Evolutionary conservation across 2,329 filamentous ascomycete species (phyloP).

Genomic region (Fusarium sp.): DNA sequence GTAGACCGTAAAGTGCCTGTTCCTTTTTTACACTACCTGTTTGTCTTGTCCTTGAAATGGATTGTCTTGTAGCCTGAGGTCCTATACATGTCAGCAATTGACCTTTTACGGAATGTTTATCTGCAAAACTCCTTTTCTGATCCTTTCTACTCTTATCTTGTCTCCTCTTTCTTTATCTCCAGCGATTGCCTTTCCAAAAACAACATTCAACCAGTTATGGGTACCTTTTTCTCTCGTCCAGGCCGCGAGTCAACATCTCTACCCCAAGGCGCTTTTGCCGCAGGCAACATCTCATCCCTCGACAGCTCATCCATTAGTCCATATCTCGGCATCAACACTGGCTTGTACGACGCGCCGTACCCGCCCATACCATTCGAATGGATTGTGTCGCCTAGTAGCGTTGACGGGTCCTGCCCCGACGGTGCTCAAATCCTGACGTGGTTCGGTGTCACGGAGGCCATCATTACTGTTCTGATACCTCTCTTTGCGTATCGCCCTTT

Average conservation of each 20-base stretch:
- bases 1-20: too few relatives aligned
- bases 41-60: too few relatives aligned
- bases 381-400: constrained; percentile 27
- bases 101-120: too few relatives aligned
- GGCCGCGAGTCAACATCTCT: not conserved
- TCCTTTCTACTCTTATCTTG: too few relatives aligned
- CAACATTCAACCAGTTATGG: not conserved
- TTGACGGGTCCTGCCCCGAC: constrained; percentile 25
- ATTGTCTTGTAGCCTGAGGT: too few relatives aligned
- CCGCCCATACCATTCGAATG: constrained; percentile 44
- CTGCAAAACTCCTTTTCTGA: too few relatives aligned
- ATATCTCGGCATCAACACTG: constrained; percentile 40
- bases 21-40: too few relatives aligned
- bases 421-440: constrained; percentile 25
- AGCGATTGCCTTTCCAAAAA: too few relatives aligned
- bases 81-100: too few relatives aligned
- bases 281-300: constrained; percentile 13
- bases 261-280: not conserved
- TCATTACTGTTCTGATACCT: constrained; percentile 27
- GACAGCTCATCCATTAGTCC: constrained; percentile 35
- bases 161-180: too few relatives aligned
- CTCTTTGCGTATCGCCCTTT: constrained; percentile 39
- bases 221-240: constrained; percentile 4
- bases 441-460: constrained; percentile 40
- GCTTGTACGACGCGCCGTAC: constrained; percentile 22